Percentiles rank a stretch among this genome's conserved stretches.
Evolutionary conservation across 345 rosid species (phyloP).

Genomic region (Lepidium didymum): DNA sequence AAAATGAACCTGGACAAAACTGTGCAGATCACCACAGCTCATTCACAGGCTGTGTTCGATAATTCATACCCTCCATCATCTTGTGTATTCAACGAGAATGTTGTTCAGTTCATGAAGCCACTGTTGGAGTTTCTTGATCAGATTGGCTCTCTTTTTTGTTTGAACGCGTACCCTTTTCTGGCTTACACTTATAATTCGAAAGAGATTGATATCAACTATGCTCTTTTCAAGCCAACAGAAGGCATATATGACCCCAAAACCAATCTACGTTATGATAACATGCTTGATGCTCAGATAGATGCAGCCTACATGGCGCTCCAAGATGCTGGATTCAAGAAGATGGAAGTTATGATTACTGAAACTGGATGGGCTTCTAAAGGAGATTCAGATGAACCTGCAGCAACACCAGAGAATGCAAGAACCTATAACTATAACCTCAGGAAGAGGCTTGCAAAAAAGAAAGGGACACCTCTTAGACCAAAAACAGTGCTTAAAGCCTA

Average conservation of each 20-base stretch:
- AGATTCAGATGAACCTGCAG: conserved; percentile 78
- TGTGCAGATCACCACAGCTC: conserved; percentile 83
- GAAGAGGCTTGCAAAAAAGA: conserved; percentile 88
- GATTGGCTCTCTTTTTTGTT: conserved; percentile 89
- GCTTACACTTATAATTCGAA: conserved; percentile 65
- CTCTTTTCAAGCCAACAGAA: conserved; percentile 66
- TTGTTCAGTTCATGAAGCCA: conserved; percentile 80
- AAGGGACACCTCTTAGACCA: conserved; percentile 92
- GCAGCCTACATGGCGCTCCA: conserved; percentile 86
- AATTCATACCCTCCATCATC: conserved; percentile 93
- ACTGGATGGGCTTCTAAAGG: conserved; percentile 98
- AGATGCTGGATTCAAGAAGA: conserved; percentile 70
- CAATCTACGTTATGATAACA: conserved; percentile 75
- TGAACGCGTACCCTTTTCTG: conserved; percentile 92
- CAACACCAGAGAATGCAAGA: conserved; percentile 72
- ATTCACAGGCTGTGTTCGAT: conserved; percentile 85
- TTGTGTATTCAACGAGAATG: conserved; percentile 58
- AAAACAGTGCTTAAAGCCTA: conserved; percentile 68
- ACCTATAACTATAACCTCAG: conserved; percentile 84
- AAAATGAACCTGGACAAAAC: conserved; percentile 48
- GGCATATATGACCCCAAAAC: conserved; percentile 70
- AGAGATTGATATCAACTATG: conserved; percentile 85
- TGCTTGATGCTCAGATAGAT: conserved; percentile 99
- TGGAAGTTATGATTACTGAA: conserved; percentile 90
- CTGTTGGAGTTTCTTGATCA: conserved; percentile 66